Base-by-base conservation (phyloP, 2,329 filamentous ascomycete genomes). In the Apiospora arundinis region DNA sequence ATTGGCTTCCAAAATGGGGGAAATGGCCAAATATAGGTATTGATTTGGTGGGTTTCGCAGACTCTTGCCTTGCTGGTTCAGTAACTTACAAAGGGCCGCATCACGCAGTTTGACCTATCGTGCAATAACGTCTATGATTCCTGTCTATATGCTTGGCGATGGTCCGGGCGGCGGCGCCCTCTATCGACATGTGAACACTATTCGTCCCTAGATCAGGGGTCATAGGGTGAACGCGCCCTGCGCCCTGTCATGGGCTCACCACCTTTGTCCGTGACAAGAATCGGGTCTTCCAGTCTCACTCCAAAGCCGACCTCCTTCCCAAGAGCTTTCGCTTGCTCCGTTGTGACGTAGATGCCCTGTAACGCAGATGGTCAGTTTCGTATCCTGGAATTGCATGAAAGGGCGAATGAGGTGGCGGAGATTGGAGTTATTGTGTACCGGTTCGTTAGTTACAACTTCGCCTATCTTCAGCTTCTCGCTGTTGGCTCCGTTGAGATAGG, bases 321-420 rank as follows among this genome's bases (percentile, higher is more conserved):
- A 48, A 79, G 71, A 32, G 70, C 68, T 16, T 65, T 70, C 4
- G 77, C 78, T 49, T 79, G 78, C 68, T 79, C 77, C 21, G 74
- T 74, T 11, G 78, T 79, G n/a, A 79, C 78, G 37, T 79, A 79
- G 4, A 78, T 79, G 6, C 78, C 78, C 77, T 77, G 44, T 14
- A 2, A 9, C 44, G 40, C 67, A 42, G 12, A 25, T 56, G 67
- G 42, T 69, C 23, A 69, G 67, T 6, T 48, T 18, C 5, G 46
- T 37, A 8, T 8, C 28, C 3, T 7, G 12, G 42, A 48, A 56
- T 45, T 45, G 11, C 42, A 21, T 70, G 46, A 5, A 60, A 25
- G 14, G 5, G 4, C 11, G 37, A 23, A 37, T 23, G 21, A 14
- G 45, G n/a, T 8, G 16, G 4, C 18, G 23, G 18, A 40, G 14